Conservation (phyloP, 768 basidiomycete genomes). For the Chalciporus piperatus region DNA sequence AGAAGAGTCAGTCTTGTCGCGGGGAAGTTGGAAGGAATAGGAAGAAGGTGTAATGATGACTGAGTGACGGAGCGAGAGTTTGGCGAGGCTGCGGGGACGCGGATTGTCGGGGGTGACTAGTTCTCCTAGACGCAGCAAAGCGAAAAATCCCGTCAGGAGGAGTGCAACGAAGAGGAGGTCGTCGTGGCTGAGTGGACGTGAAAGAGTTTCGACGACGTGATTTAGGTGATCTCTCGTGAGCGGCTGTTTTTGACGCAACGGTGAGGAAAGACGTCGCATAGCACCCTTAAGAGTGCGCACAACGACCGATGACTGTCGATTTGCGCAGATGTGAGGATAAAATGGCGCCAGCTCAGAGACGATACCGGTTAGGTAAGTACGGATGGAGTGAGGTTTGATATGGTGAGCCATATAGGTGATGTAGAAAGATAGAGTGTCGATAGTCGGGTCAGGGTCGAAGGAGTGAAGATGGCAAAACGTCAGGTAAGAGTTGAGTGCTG, state of each 20-base stretch:
- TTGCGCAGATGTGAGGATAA: not conserved
- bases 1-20: no score
- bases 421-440: slow-evolving; percentile 12
- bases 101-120: no score
- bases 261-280: not conserved
- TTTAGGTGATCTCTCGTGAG: not conserved
- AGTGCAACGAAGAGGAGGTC: not conserved
- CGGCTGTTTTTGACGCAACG: not conserved
- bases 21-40: no score
- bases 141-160: not conserved
- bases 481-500: slow-evolving; percentile 33
- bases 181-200: not conserved
- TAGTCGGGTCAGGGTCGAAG: slow-evolving; percentile 30
- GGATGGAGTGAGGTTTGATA: slow-evolving; percentile 20
- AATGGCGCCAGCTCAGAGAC: not conserved
- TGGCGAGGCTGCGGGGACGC: no score
- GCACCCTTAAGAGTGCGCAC: not conserved
- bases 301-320: not conserved
- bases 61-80: no score
- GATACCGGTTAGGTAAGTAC: not conserved
- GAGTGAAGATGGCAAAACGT: slow-evolving; percentile 29
- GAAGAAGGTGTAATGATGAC: no score
- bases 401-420: slow-evolving; percentile 12
- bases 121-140: slow-evolving; percentile 20
- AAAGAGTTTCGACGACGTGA: not conserved